Base-by-base conservation (phyloP, 2,329 filamentous ascomycete species). In the Penicillium sumatraense region DNA sequence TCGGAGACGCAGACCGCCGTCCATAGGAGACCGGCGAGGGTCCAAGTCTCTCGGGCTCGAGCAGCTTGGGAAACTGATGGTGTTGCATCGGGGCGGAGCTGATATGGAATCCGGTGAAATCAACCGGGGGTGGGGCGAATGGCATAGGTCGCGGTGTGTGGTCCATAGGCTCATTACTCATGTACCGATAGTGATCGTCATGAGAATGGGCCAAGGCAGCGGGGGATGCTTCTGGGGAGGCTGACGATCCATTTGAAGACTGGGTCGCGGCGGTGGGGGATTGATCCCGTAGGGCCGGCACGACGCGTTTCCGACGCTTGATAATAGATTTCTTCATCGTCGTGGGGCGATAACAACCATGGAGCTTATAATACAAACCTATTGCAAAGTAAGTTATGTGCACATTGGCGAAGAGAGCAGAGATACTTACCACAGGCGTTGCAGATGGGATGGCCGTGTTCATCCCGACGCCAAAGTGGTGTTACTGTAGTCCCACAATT, bases 261-360 rank as follows among this genome's bases (percentile, higher is more conserved):
- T 73, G 71, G 20, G 74, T 72, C 9, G 69, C 68, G 14, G 65
- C 72, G 26, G 68, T 74, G 11, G 74, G 74, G 44, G 79, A 79
- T 50, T 76, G 74, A 53, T 80, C 80, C 52, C 78, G 74, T 23
- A 85, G 79, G 16, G 90, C 91, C 16, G 93, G 93, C 40, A 98
- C 93, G 5, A 98, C 92, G 55, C 95, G 88, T 81, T 98, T 98
- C 57, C 95, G 84, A 59, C 95, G 86, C 76, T 99, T 98, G 73
- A 99, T 99, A 23, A 96, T 90, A 3, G 91, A 89, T 74, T 97
- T 98, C 76, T 98, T 99, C 95, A 99, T 98, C n/a, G 91, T 91
- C 5, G 95, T 91, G 0, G 95, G 95, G 38, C 95, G 85, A 74
- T 97, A 93, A 26, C 92, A 87, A 51, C 93, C 93, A 71, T 99